A percentile compares a stretch with the other conserved stretches of the same genome.
Conservation (phyloP, 371 early-diverging fungal species). For the Capillidium rhysosporum region DNA sequence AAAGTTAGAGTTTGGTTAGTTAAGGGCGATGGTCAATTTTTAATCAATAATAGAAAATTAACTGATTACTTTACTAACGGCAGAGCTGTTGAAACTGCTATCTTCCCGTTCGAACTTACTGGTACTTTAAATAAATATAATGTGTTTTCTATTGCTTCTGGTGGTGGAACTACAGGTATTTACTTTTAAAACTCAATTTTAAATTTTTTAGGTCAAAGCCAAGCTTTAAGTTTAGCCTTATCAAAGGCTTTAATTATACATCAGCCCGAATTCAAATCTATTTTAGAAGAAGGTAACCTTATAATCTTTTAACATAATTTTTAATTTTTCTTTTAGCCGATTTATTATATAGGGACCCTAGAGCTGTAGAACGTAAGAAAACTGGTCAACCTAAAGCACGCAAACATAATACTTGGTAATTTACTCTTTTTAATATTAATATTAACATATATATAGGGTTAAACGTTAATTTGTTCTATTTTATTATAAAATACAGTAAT, state of each 20-base stretch:
- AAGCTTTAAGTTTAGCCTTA: slow-evolving; percentile 68
- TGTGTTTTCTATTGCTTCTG: slow-evolving; percentile 66
- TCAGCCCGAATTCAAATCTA: slow-evolving; percentile 32
- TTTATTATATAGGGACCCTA: slow-evolving; percentile 53
- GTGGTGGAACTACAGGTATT: slow-evolving; percentile 67
- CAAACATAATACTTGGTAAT: slow-evolving; percentile 77
- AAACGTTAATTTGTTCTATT: too few relatives aligned
- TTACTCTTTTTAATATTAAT: neutral
- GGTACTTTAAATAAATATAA: slow-evolving; percentile 52
- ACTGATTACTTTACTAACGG: slow-evolving; percentile 50
- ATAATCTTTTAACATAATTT: neutral
- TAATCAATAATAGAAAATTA: slow-evolving; percentile 66
- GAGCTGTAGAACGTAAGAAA: slow-evolving; percentile 94
- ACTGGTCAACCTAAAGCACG: slow-evolving; percentile 87
- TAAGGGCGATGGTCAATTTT: slow-evolving; percentile 44
- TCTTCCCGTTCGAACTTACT: slow-evolving; percentile 51
- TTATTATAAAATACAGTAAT: too few relatives aligned
- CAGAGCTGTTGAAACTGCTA: slow-evolving; percentile 40
- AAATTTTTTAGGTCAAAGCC: slow-evolving; percentile 48
- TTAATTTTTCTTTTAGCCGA: slow-evolving; percentile 25
- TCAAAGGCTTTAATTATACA: slow-evolving; percentile 59
- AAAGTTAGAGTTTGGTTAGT: slow-evolving; percentile 59
- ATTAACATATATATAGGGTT: slow-evolving; percentile 6
- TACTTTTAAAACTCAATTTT: neutral
- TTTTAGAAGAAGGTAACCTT: slow-evolving; percentile 31